A percentile compares a stretch with the other conserved stretches of the same genome.
Conservation (phyloP, 768 basidiomycete species). For the Lactarius vividus region DNA sequence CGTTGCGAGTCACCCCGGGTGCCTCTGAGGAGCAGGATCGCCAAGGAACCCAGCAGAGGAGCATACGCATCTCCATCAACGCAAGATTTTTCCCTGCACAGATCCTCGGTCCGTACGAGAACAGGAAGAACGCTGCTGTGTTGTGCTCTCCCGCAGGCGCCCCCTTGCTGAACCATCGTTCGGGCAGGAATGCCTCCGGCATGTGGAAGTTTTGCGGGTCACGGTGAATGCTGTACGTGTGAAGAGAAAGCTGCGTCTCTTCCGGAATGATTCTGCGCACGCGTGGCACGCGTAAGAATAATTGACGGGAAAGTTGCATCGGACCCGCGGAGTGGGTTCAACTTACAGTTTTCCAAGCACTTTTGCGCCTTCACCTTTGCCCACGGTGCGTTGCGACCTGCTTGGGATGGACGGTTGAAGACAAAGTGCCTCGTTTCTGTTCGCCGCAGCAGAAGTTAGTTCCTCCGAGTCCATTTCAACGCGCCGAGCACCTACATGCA, state of each 20-base stretch:
- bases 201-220: constrained; percentile 2
- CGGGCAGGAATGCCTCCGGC: constrained; percentile 1
- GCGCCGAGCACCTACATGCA: constrained; percentile 18
- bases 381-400: constrained; percentile 5
- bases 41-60: background rate
- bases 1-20: no score
- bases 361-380: background rate
- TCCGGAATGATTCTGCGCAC: constrained; percentile 9
- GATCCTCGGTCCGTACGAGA: constrained; percentile 28
- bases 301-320: no score
- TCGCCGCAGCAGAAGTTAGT: no score
- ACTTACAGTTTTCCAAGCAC: constrained; percentile 6
- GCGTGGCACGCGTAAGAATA: no score
- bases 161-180: constrained; percentile 12
- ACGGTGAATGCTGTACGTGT: constrained; percentile 10
- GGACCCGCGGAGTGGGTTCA: no score
- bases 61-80: constrained; percentile 19
- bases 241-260: background rate
- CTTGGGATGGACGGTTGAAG: constrained; percentile 11
- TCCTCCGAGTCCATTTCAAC: no score
- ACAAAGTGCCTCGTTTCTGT: no score
- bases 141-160: constrained; percentile 9
- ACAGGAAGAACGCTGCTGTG: constrained; percentile 25
- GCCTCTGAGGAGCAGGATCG: no score
- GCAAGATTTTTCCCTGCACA: constrained; percentile 30